Evolutionary conservation across 495 filamentous ascomycete species (phyloP), one percentile per base, ranked within the genome.

Genomic region (Talaromyces thailandensis): DNA sequence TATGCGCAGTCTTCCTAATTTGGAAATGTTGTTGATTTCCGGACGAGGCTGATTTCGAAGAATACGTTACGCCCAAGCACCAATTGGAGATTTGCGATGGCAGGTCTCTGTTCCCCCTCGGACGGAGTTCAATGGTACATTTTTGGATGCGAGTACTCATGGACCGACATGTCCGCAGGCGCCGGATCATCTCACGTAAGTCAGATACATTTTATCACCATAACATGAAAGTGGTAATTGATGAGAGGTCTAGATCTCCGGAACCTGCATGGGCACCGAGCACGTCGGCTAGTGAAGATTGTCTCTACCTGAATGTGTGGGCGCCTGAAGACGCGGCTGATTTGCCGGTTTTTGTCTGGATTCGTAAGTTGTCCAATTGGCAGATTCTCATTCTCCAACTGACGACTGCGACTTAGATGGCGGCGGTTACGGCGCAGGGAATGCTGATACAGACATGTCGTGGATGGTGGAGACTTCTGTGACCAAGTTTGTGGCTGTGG

Each of bases 41-140:
- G 4, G n/a, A 21, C 6, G 0, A 32, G 28, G 16, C 59, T 61
- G 6, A 79, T 76, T 59, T 67, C 65, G 50, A 59, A 81, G 73
- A 50, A 81, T 82, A 18, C 81, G 79, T 24, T 83, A 76, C 59
- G 80, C 77, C 21, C 78, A 81, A 12, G 76, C 81, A 6, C 80
- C 80, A 2, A 69, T 71, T 21, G 78, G 76, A 6, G 60, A 70
- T 40, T 74, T 77, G 61, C 73, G 79, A 45, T 83, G 81, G 67
- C 75, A 80, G 21, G 70, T 70, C 1, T 79, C 76, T 18, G 18
- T 48, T 7, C 75, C 78, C 58, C 72, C 76, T 2, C 79, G 79
- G 14, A 18, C 68, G 6, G 64, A 67, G 5, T 75, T 82, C 67
- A 74, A 81, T n/a, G 71, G 71, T 62, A 71, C 79, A 53, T 29